phyloP scores from a whole-genome alignment of 441 rosid genomes.

The Adansonia gregorii region DNA sequence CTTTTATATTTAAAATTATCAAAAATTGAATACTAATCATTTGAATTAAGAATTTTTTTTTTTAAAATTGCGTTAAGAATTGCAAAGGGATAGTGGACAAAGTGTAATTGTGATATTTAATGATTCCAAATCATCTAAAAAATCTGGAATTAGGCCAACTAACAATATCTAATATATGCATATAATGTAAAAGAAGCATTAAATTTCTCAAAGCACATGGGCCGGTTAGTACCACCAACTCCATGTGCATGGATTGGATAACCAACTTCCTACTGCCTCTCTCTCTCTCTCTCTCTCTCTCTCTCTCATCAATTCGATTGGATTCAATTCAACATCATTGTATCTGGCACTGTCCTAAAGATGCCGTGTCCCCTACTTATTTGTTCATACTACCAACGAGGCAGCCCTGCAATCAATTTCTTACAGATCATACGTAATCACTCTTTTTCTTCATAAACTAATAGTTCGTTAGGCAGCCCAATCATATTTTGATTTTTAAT shows the following conservation, averaged over 20 bases:
- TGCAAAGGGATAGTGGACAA: constrained; percentile 16
- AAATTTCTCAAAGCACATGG: constrained; percentile 23
- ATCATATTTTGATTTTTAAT: neutral
- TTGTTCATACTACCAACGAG: constrained; percentile 10
- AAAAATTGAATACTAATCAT: neutral
- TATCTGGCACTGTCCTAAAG: neutral
- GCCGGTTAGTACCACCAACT: neutral
- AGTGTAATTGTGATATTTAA: constrained; percentile 18
- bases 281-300: neutral
- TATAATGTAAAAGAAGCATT: neutral
- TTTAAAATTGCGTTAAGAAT: neutral
- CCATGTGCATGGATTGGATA: constrained; percentile 18
- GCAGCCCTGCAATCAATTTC: constrained; percentile 7
- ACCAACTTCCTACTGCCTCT: constrained; percentile 1
- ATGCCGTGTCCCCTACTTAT: constrained; percentile 13
- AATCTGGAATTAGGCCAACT: constrained; percentile 29
- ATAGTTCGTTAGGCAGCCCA: neutral
- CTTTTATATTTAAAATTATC: too few relatives aligned
- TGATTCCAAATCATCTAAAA: constrained; percentile 10
- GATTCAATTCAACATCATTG: constrained; percentile 3
- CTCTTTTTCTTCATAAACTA: neutral
- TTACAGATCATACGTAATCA: neutral
- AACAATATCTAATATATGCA: neutral
- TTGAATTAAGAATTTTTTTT: neutral
- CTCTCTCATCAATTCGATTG: neutral